Conservation (phyloP, 176 grass and related monocot genomes). For the Canna indica region DNA sequence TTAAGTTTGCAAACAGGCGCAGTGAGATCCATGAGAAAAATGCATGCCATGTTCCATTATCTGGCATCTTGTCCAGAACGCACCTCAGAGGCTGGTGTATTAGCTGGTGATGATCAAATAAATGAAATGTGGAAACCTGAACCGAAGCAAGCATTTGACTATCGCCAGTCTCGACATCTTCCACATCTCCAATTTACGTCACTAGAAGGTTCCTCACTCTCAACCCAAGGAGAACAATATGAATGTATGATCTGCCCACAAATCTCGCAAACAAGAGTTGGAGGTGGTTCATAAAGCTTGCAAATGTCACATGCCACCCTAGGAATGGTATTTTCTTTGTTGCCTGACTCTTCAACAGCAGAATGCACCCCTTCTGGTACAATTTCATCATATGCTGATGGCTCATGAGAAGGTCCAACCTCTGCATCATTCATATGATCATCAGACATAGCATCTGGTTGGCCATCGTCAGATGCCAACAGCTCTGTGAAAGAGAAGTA, state of each 20-base stretch:
- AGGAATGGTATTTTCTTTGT: slow-evolving; percentile 8
- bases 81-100: background rate
- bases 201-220: slow-evolving; percentile 21
- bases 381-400: slow-evolving; percentile 5
- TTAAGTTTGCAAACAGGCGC: background rate
- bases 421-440: slow-evolving; percentile 26
- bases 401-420: background rate
- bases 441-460: slow-evolving; percentile 41
- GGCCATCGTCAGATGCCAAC: slow-evolving; percentile 53
- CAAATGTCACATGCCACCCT: slow-evolving; percentile 39
- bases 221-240: slow-evolving; percentile 55
- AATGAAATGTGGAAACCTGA: background rate
- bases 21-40: no score
- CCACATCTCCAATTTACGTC: slow-evolving; percentile 52
- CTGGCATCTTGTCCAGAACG: background rate
- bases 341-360: slow-evolving; percentile 21
- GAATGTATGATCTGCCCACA: slow-evolving; percentile 49
- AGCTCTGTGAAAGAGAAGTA: slow-evolving; percentile 72
- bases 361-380: slow-evolving; percentile 26
- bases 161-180: slow-evolving; percentile 45
- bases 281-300: slow-evolving; percentile 37
- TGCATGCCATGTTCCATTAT: no score
- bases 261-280: slow-evolving; percentile 41
- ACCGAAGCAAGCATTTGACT: background rate
- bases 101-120: background rate